Percentiles rank a stretch among this genome's conserved stretches.
phyloP scores from a whole-genome alignment of 306 rosid genomes.

The Rosa persica region DNA sequence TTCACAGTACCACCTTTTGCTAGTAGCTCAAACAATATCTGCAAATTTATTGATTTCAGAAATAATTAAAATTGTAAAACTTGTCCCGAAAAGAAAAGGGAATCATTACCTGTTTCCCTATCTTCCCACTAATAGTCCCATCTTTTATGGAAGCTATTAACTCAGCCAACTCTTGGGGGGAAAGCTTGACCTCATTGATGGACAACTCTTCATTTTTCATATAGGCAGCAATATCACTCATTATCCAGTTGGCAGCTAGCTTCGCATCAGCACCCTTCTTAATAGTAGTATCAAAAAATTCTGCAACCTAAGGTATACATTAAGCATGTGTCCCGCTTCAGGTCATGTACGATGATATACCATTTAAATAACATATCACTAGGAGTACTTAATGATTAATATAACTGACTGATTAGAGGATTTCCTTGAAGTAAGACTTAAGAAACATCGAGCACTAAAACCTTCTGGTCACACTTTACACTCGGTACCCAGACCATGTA shows the following conservation, averaged over 20 bases:
- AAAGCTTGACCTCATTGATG: slow-evolving; percentile 71
- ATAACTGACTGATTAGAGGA: slow-evolving; percentile 11
- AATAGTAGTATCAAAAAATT: slow-evolving; percentile 76
- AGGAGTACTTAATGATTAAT: not conserved
- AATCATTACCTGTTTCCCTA: slow-evolving; percentile 79
- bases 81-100: not conserved
- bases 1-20: slow-evolving; percentile 90
- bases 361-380: not conserved
- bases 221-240: slow-evolving; percentile 89
- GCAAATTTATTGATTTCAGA: slow-evolving; percentile 29
- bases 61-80: slow-evolving; percentile 13
- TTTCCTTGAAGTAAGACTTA: slow-evolving; percentile 2
- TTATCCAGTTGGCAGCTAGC: slow-evolving; percentile 92
- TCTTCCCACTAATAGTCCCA: slow-evolving; percentile 86
- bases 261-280: slow-evolving; percentile 82
- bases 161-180: slow-evolving; percentile 73
- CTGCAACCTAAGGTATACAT: slow-evolving; percentile 62
- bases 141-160: slow-evolving; percentile 81
- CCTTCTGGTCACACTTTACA: not conserved
- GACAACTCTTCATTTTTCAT: slow-evolving; percentile 87
- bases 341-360: not conserved
- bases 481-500: not conserved
- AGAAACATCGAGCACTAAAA: not conserved
- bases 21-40: slow-evolving; percentile 85
- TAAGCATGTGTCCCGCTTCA: slow-evolving; percentile 19